Conservation (phyloP, 306 rosid genomes). For the Potentilla sterilis region DNA sequence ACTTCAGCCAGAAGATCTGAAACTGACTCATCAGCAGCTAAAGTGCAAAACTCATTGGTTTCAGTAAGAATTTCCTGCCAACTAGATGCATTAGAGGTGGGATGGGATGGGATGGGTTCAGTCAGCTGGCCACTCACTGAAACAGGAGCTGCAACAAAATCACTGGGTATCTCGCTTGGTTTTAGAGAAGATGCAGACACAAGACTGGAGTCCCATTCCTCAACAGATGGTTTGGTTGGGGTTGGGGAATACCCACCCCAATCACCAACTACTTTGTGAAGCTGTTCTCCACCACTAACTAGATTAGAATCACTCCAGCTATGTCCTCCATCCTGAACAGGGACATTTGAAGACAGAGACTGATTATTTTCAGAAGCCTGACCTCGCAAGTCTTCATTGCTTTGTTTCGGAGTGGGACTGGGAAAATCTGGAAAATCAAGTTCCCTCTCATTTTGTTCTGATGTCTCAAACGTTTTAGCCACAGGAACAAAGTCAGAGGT, state of each 20-base stretch:
- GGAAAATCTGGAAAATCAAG: slow-evolving; percentile 31
- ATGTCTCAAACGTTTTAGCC: slow-evolving; percentile 34
- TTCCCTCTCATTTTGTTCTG: slow-evolving; percentile 31
- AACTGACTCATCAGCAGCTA: slow-evolving; percentile 72
- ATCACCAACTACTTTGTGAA: slow-evolving; percentile 40
- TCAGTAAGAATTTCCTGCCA: slow-evolving; percentile 75
- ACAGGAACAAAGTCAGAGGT: slow-evolving; percentile 36
- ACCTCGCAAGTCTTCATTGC: slow-evolving; percentile 23
- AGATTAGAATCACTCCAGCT: slow-evolving; percentile 61
- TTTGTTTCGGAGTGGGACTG: slow-evolving; percentile 26
- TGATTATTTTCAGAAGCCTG: slow-evolving; percentile 37
- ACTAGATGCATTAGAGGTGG: slow-evolving; percentile 46
- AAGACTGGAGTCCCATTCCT: slow-evolving; percentile 59
- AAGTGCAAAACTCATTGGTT: slow-evolving; percentile 63
- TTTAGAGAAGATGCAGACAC: slow-evolving; percentile 49
- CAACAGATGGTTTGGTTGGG: slow-evolving; percentile 45
- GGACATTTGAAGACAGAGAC: slow-evolving; percentile 38
- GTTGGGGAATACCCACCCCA: slow-evolving; percentile 44
- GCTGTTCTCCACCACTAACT: slow-evolving; percentile 34
- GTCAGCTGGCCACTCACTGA: slow-evolving; percentile 44
- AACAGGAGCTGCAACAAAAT: slow-evolving; percentile 38
- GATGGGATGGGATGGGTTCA: slow-evolving; percentile 54
- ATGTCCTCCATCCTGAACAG: slow-evolving; percentile 47
- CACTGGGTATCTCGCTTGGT: slow-evolving; percentile 35
- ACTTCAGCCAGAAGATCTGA: slow-evolving; percentile 98